These are phyloP conservation scores for Phyllosticta citriasiana DNA, from an alignment of 2,329 filamentous ascomycete genomes.

Conservation along the genomic window DNA sequence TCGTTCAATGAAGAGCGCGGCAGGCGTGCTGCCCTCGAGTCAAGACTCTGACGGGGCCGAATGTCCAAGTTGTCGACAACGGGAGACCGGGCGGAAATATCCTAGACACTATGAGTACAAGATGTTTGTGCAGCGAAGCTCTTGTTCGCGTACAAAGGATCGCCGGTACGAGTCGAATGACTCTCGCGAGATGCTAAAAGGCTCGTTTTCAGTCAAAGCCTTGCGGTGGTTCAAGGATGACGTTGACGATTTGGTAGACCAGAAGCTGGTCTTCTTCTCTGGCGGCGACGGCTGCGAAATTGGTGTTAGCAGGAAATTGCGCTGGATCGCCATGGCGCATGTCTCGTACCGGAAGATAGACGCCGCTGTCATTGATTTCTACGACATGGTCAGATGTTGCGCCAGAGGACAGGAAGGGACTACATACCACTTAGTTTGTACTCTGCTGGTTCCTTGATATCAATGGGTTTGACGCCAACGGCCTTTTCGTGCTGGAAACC, in stretches of 20 bases:
- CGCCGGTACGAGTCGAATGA: slow-evolving; percentile 95
- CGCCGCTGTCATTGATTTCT: slow-evolving; percentile 95
- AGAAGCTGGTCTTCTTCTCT: slow-evolving; percentile 76
- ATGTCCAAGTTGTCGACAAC: slow-evolving; percentile 41
- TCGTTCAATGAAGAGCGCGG: slow-evolving; percentile 52
- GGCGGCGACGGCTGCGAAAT: slow-evolving; percentile 66
- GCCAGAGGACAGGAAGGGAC: neutral
- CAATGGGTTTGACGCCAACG: slow-evolving; percentile 29
- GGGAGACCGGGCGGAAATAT: slow-evolving; percentile 82
- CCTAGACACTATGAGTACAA: slow-evolving; percentile 42
- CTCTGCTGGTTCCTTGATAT: slow-evolving; percentile 37
- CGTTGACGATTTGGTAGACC: slow-evolving; percentile 45
- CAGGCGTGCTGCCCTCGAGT: slow-evolving; percentile 57
- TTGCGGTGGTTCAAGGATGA: slow-evolving; percentile 50
- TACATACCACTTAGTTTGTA: slow-evolving; percentile 44
- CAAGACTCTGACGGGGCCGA: slow-evolving; percentile 64
- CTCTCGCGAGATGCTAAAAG: slow-evolving; percentile 89
- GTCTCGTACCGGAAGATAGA: slow-evolving; percentile 74
- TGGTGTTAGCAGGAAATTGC: slow-evolving; percentile 2
- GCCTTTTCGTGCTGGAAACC: slow-evolving; percentile 25
- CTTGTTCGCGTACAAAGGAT: slow-evolving; percentile 64
- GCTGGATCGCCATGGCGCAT: slow-evolving; percentile 6
- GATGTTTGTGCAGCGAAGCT: neutral
- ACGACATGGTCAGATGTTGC: slow-evolving; percentile 13
- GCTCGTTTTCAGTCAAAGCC: slow-evolving; percentile 73